phyloP scores from a whole-genome alignment of 2,329 filamentous ascomycete genomes.

The Xylaria sp. region DNA sequence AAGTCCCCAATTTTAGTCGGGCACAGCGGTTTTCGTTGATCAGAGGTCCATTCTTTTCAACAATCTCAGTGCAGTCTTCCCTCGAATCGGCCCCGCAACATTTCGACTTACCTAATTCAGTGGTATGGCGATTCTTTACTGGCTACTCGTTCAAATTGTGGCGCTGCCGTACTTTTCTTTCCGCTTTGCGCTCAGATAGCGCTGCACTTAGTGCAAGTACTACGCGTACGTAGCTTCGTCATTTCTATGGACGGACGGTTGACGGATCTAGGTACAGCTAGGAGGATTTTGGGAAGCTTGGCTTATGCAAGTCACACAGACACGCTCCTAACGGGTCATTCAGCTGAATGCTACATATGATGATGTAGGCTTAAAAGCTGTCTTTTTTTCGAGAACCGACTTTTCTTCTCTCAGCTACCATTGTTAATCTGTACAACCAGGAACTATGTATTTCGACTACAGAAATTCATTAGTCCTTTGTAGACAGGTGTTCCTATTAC shows the following conservation, averaged over 20 bases:
- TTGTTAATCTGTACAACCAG: too few species aligned
- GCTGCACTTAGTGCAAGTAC: not conserved
- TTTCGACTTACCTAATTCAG: slow-evolving; percentile 26
- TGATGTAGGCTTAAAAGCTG: too few species aligned
- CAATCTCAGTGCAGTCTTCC: slow-evolving; percentile 13
- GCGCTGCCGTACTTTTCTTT: not conserved
- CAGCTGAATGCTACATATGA: too few species aligned
- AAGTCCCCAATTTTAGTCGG: slow-evolving; percentile 23
- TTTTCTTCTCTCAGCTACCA: too few species aligned
- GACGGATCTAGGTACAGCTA: too few species aligned
- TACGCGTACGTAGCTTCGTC: not conserved
- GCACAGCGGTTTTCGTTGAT: slow-evolving; percentile 28
- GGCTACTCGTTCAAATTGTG: slow-evolving; percentile 3
- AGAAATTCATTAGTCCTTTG: too few species aligned
- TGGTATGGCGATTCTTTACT: slow-evolving; percentile 14
- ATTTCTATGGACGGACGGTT: not conserved
- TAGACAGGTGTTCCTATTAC: too few species aligned
- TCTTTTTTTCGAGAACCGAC: too few species aligned
- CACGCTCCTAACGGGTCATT: too few species aligned
- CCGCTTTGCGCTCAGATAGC: not conserved
- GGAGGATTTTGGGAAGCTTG: too few species aligned
- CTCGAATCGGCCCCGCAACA: slow-evolving; percentile 9
- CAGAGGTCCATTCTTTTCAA: slow-evolving; percentile 29
- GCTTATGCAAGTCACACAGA: too few species aligned
- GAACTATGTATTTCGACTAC: too few species aligned